Conservation (phyloP, 2,329 filamentous ascomycete species). For the Colletotrichum incanum region DNA sequence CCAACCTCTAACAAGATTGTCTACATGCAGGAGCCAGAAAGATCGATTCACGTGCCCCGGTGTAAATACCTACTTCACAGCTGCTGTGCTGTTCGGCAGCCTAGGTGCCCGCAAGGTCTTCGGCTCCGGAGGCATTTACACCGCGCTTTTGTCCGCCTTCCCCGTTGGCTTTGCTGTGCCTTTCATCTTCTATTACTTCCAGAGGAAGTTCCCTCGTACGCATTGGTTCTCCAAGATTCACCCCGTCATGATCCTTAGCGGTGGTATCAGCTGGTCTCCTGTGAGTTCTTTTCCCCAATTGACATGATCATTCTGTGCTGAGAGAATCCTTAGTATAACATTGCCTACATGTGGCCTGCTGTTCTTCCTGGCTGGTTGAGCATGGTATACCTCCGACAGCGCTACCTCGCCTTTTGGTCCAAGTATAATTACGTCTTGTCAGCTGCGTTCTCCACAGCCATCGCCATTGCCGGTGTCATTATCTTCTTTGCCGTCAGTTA, state of each 20-base stretch:
- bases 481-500: conserved; percentile 52
- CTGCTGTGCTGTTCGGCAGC: conserved; percentile 59
- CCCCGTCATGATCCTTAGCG: conserved; percentile 56
- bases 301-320: background rate
- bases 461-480: conserved; percentile 52
- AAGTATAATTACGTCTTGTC: conserved; percentile 56
- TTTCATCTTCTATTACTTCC: conserved; percentile 52
- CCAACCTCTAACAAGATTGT: background rate
- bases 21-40: conserved; percentile 38
- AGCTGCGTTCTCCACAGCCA: conserved; percentile 50
- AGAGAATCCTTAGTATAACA: conserved; percentile 50
- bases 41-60: conserved; percentile 50
- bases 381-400: conserved; percentile 60
- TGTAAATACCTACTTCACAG: conserved; percentile 55
- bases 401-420: conserved; percentile 55
- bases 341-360: conserved; percentile 61
- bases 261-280: conserved; percentile 54
- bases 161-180: conserved; percentile 54
- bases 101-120: conserved; percentile 58
- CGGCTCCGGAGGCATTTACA: conserved; percentile 55
- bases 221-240: conserved; percentile 57
- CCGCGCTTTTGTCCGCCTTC: conserved; percentile 53
- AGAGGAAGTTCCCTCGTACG: conserved; percentile 52
- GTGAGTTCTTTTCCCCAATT: background rate
- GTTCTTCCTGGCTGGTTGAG: conserved; percentile 59